Base-by-base conservation (phyloP, 768 basidiomycete species). In the Collybia sordida region DNA sequence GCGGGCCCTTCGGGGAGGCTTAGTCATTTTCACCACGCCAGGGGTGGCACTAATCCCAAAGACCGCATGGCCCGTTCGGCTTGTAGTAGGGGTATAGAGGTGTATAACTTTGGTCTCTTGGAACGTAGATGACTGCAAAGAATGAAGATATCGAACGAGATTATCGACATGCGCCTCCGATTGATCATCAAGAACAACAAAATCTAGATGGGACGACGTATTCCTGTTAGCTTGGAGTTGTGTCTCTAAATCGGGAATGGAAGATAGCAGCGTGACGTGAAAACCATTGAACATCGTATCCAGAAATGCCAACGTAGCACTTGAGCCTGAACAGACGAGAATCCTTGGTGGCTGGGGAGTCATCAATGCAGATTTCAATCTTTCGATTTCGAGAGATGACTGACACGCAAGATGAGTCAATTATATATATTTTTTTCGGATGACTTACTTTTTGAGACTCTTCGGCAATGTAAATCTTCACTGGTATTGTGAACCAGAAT, bases 401-500 rank as follows among this genome's bases (percentile, higher is more conserved):
- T 86, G 42, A 21, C 39, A 36, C 17, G 19, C 40, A 17, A 54
- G 45, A 37, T 41, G 42, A n/a, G 24, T 43, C 12, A 12, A n/a
- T 22, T 36, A 34, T 7, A 31, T 41, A 18, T 21, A 34, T 37
- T 38, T 47, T 25, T 6, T 18, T 27, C 19, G 36, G 31, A 12
- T 18, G 40, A 53, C 63, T 31, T 43, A 82, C 85, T 73, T 80
- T 80, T 50, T 71, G 69, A 12, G 83, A 79, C 53, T 86, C 85
- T 21, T 74, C 75, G 1, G 79, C 74, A 25, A 75, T 69, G 58
- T 74, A 79, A 12, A 81, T 68, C 55, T 78, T 83, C 21, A 84
- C 82, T 0, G 86, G 86, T 35, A 90, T 79, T 1, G 80, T 84
- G 62, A 88, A 90, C 82, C 83, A 86, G 60, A 90, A 90, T 53